Percentiles rank a stretch among this genome's conserved stretches.
Conservation (phyloP, 2,329 filamentous ascomycete species). For the Fusarium sp. region DNA sequence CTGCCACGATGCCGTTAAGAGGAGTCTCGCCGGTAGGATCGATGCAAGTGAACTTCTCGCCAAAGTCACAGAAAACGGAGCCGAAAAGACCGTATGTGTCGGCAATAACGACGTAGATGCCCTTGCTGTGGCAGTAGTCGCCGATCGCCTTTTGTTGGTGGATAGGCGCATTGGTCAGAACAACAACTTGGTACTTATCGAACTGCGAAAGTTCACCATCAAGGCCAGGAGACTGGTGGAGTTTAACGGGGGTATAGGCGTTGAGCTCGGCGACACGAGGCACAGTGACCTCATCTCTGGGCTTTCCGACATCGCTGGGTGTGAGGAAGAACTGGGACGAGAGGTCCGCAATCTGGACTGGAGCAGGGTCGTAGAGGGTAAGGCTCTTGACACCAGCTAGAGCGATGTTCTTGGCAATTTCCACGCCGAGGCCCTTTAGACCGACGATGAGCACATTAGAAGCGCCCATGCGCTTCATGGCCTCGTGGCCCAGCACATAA, state of each 20-base stretch:
- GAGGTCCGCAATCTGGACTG: constrained; percentile 85
- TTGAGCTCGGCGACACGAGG: constrained; percentile 95
- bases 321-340: constrained; percentile 98
- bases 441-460: constrained; percentile 95
- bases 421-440: constrained; percentile 92
- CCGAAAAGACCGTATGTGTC: constrained; percentile 96
- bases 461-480: constrained; percentile 99
- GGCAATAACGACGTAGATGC: constrained; percentile 87
- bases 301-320: constrained; percentile 88
- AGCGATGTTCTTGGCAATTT: constrained; percentile 98
- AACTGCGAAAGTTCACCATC: constrained; percentile 81
- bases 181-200: constrained; percentile 91
- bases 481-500: constrained; percentile 77
- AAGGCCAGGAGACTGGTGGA: constrained; percentile 75
- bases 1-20: constrained; percentile 87
- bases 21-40: constrained; percentile 92
- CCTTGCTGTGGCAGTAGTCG: constrained; percentile 93
- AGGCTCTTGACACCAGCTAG: constrained; percentile 98
- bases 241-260: constrained; percentile 89
- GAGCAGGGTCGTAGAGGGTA: constrained; percentile 89
- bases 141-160: constrained; percentile 84
- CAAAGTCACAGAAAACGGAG: constrained; percentile 96
- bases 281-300: constrained; percentile 85
- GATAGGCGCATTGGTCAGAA: constrained; percentile 85
- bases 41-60: constrained; percentile 89